Base-by-base conservation (phyloP, 805 yeast species). In the Wickerhamiella siamensis region DNA sequence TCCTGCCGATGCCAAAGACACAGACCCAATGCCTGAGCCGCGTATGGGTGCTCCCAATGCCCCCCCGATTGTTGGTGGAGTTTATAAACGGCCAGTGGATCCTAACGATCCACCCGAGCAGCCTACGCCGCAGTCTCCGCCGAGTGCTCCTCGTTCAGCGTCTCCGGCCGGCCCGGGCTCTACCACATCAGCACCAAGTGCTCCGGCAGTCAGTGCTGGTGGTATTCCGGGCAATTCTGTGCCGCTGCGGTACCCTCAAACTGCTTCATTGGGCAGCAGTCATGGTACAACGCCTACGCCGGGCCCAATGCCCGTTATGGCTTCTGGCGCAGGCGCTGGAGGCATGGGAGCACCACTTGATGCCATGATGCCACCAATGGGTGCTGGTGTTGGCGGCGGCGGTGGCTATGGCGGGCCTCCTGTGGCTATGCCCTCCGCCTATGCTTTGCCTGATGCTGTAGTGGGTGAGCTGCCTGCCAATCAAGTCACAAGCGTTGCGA, bases 11-110 rank as follows among this genome's bases (percentile, higher is more conserved):
- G 86, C 95, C 1, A 66, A 75, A 16, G 72, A 74, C 4, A 69
- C 71, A 27, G 87, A 83, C 67, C 77, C 81, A 10, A 70, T 81
- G 34, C 94, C 95, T 0, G 82, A 78, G 42, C 91, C 96, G 2
- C 71, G 77, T 2, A 77, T 76, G 52, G 88, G 91, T 8, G 81
- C 79, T 18, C 71, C 79, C 48, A 77, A 83, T 51, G 93, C 95
- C 0, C 97, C 97, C 12, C 97, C 98, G n/a, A 59, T 86, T 24
- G 75, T 82, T 29, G 98, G 98, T 22, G 91, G 83, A 24, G 95
- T 91, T 6, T 88, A 83, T 59, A 62, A 78, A 47, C 73, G 88
- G 46, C 81, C 83, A 1, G 74, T 77, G 31, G 75, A 77, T 49
- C 75, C 76, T 34, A 76, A 78, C 43, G 95, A 86, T 56, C 95